Evolutionary conservation across 1,139 yeast species (phyloP), one percentile per base, ranked within the genome.

Genomic region (Petasospora rhodanensis): DNA sequence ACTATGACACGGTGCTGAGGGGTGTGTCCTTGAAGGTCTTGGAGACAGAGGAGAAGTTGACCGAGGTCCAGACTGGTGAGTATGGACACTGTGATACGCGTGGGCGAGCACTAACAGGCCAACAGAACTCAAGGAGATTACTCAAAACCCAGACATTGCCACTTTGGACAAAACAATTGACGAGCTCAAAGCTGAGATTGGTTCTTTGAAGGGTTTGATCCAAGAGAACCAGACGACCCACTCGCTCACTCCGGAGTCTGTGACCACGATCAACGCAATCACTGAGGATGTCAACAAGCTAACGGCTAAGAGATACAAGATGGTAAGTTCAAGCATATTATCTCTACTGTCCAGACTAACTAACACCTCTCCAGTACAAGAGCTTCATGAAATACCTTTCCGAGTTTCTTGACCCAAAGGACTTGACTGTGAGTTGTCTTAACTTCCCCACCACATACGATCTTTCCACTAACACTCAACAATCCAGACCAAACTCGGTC

Each of bases 371-470:
- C 6, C n/a, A 38, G 39, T 44, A 45, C 29, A 36, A 37, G 15
- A 33, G 35, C 27, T 38, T 47, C 28, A 29, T 43, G 26, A 29
- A 32, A 16, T 37, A 32, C 11, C 33, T 47, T 14, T 34, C 49
- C n/a, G 52, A 47, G 24, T 38, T 29, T 22, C 25, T 44, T n/a
- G 50, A 47, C 24, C 38, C 46, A 5, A 39, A 38, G 23, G n/a
- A 26, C 0, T 24, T 47, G 18, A 22, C 35, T 9, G 52, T 46
- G 22, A 34, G 49, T 43, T n/a, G n/a, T n/a, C 20, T 8, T n/a
- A 11, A 15, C 5, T 14, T 14, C 14, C n/a, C n/a, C n/a, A n/a
- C n/a, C n/a, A n/a, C n/a, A n/a, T n/a, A n/a, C n/a, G n/a, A n/a
- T n/a, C n/a, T n/a, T n/a, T n/a, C n/a, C n/a, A 24, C 31, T 22